Conservation (phyloP, 768 basidiomycete genomes). For the Termitomyces titanicus region DNA sequence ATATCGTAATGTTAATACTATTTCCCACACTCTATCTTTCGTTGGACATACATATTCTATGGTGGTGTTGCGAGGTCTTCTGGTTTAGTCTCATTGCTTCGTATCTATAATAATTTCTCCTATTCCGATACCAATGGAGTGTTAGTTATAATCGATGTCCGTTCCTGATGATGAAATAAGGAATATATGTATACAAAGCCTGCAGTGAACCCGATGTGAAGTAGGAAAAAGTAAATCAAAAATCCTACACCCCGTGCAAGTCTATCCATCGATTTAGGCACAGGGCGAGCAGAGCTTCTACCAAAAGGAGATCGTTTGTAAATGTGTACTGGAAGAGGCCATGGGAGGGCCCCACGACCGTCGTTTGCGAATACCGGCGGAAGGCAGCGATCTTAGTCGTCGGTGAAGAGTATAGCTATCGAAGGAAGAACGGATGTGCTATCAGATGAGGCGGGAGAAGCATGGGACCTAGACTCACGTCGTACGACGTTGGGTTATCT, state of each 20-base stretch:
- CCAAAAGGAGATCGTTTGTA: constrained; percentile 53
- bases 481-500: constrained; percentile 50
- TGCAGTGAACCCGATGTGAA: constrained; percentile 9
- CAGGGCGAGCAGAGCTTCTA: constrained; percentile 62
- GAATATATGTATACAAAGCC: constrained; percentile 1
- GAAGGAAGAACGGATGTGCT: not conserved
- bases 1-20: constrained; percentile 17
- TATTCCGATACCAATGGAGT: constrained; percentile 21
- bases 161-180: constrained; percentile 10
- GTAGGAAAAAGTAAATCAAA: constrained; percentile 3
- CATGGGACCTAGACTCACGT: constrained; percentile 39
- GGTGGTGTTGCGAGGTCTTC: constrained; percentile 12
- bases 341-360: constrained; percentile 61
- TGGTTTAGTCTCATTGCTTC: constrained; percentile 18
- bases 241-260: constrained; percentile 41
- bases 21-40: constrained; percentile 20
- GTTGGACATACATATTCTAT: constrained; percentile 13
- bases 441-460: constrained; percentile 1
- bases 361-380: constrained; percentile 46
- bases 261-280: constrained; percentile 78
- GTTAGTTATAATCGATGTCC: constrained; percentile 17
- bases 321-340: constrained; percentile 65
- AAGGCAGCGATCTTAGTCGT: constrained; percentile 55
- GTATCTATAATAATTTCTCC: constrained; percentile 22
- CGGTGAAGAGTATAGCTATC: constrained; percentile 46